Evolutionary conservation across 208 protist species (phyloP), one percentile per base, ranked within the genome.

Genomic region (Trypanosoma melophagium): DNA sequence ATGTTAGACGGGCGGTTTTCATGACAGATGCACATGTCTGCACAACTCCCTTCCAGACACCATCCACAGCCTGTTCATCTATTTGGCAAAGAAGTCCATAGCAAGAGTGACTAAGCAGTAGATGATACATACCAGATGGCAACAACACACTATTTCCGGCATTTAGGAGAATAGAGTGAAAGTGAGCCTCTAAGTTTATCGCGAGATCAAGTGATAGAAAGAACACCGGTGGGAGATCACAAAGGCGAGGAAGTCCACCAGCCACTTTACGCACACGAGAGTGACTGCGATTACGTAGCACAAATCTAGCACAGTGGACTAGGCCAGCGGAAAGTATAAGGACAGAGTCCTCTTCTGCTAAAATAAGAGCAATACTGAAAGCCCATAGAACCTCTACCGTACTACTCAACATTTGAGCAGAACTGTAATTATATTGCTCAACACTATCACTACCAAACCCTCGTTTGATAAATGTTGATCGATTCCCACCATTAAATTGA

Each of bases 321-420:
- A 54, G 41, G 40, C 25, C 57, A 35, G 62, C 62, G 1, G 24
- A 53, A 22, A 19, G 19, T 19, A 66, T 49, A 55, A 45, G 21
- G 0, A 55, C 42, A 59, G 63, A 47, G 35, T 69, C 38, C 3
- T 60, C 5, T 7, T 41, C n/a, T 2, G 53, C 57, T 19, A 76
- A 50, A 19, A 69, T 40, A 24, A 69, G 28, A 53, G n/a, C 52
- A 3, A 76, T 4, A 66, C 70, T 76, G 22, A 64, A 69, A 14
- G 58, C 17, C 70, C 70, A 76, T 13, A 76, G 38, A 28, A 60
- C 8, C n/a, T 76, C 63, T 14, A 76, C 70, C 21, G 38, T 55
- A 47, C 0, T 50, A 42, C 38, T 13, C 0, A 69, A 35, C 22
- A 69, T 21, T 44, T 62, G 21, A 9, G 12, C 38, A 42, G 19